Evolutionary conservation across 306 rosid genomes (phyloP), one percentile per base, ranked within the genome.

Genomic region (Hippophae tibetana): DNA sequence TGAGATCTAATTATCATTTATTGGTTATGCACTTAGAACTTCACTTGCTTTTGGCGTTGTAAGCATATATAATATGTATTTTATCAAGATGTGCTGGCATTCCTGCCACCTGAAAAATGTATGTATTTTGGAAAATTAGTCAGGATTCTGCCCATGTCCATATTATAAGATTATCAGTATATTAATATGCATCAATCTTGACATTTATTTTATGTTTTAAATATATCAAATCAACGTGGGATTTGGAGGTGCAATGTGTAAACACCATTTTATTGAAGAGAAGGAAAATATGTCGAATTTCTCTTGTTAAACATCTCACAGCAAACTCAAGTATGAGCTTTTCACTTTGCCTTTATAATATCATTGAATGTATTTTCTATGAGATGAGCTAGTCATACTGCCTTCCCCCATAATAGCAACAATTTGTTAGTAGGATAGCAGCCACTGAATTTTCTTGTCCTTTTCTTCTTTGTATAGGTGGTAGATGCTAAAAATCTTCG

Each of bases 401-500:
- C 47, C 49, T 27, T n/a, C 14, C 7, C 14, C 14, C 26, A 1
- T 5, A 49, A 31, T 31, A 9, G 5, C n/a, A 43, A 26, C 11
- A 6, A 4, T 26, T 10, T 44, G 57, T 14, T 53, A 18, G 2
- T 52, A 3, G 26, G 9, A 47, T 49, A 46, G 14, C 10, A 57
- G 54, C 44, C 46, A 56, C 14, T 13, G 14, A 8, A 41, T 25
- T 38, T 54, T 55, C 31, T 43, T 13, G 23, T 5, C 47, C 6
- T 53, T 43, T 40, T 43, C 23, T 8, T 55, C 3, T 42, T 54
- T 8, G 11, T 43, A 48, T 72, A 92, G 89, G 96, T 87, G 10
- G 98, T 87, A 27, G 98, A 88, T 64, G 96, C 96, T 54, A 92
- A 83, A 75, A 92, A 92, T 63, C 83, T 92, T 56, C 77, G 66